phyloP scores from a whole-genome alignment of 1,284 basidiomycete species.

The Papiliotrema laurentii region DNA sequence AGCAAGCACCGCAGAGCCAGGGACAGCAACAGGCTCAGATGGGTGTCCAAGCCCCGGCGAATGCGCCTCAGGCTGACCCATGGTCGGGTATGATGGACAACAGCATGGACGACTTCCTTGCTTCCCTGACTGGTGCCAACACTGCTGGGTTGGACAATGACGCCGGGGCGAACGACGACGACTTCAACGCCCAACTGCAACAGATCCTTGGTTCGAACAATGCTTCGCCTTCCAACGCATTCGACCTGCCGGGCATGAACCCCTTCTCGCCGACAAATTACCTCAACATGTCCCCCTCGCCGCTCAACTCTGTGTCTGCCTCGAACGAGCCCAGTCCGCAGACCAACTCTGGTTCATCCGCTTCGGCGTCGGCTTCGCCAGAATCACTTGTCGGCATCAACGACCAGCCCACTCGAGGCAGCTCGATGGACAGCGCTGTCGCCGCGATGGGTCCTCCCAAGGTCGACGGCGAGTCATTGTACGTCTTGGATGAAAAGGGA shows the following conservation, averaged over 20 bases:
- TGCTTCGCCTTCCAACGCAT: constrained; percentile 20
- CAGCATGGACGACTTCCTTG: constrained; percentile 39
- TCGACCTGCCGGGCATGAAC: constrained; percentile 13
- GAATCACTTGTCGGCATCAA: constrained; percentile 5
- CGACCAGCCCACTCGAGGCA: neutral
- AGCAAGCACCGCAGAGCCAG: neutral
- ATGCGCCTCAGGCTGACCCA: constrained; percentile 1
- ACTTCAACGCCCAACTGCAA: constrained; percentile 34
- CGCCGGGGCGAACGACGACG: constrained; percentile 20
- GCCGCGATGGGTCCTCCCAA: neutral
- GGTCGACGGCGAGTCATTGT: constrained; percentile 16
- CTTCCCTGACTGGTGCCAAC: constrained; percentile 27
- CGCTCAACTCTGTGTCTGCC: constrained; percentile 18
- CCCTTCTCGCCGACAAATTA: constrained; percentile 42
- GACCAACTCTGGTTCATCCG: constrained; percentile 1
- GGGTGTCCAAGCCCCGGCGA: neutral
- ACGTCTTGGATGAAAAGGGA: constrained; percentile 36
- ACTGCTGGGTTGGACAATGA: constrained; percentile 8
- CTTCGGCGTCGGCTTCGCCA: constrained; percentile 18
- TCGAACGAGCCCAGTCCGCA: constrained; percentile 15
- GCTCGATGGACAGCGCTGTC: neutral
- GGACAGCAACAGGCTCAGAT: neutral
- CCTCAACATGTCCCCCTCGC: constrained; percentile 46
- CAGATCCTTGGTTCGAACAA: constrained; percentile 20
- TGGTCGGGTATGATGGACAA: constrained; percentile 32